Base-by-base conservation (phyloP, 495 filamentous ascomycete species). In the Aspergillus affinis region DNA sequence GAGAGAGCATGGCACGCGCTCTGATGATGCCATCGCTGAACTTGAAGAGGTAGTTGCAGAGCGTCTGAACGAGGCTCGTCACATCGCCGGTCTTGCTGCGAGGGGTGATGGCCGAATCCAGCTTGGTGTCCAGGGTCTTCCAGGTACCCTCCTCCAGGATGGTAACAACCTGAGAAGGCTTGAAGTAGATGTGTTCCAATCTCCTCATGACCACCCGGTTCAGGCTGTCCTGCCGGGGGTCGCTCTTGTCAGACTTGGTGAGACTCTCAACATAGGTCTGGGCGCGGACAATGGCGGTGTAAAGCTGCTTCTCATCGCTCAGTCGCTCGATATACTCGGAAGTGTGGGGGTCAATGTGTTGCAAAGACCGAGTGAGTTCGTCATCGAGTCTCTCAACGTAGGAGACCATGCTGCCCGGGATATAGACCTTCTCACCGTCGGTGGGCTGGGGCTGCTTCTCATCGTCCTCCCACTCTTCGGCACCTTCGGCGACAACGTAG, bases 381-480 rank as follows among this genome's bases (percentile, higher is more conserved):
- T 99, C 94, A 69, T 99, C 94, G 18, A 99, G 83, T 64, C 95
- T 83, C 82, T 99, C 94, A 19, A 96, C 88, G 72, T 92, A 93
- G 0, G 95, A 98, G 19, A 96, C 91, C 58, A 97, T 80, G 74
- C 90, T 97, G 70, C 94, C 94, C 15, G 95, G 91, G 62, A 99
- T 87, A 75, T 89, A 89, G 74, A 93, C 84, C 58, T 85, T 86
- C 75, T 96, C 86, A 59, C 86, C 91, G 9, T 79, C 66, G 17
- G 79, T 82, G 64, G 91, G 78, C 36, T 81, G 81, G 19, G 94
- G 94, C 29, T 85, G 85, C 76, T 95, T 97, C 62, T 98, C 95
- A 64, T 98, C 94, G 72, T 99, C 95, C 66, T 99, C 94, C 94
- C 94, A 98, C 70, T 99, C 95, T 62, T 99, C 94, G 17, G 93